A percentile compares a stretch with the other conserved stretches of the same genome.
phyloP scores from a whole-genome alignment of 73 alveolate species.

The Symbiodinium pilosum region DNA sequence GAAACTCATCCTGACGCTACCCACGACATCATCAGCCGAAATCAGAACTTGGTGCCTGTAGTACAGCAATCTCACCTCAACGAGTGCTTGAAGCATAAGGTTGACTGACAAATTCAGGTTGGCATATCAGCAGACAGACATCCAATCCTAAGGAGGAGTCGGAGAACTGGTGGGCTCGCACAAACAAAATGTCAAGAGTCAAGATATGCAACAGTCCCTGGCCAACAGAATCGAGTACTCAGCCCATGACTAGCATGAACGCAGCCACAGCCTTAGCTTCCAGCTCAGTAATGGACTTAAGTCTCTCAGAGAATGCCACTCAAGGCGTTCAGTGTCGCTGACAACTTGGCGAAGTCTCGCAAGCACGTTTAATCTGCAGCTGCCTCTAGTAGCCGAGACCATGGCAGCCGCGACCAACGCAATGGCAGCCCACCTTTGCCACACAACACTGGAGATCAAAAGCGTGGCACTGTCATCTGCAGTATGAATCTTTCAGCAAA shows the following conservation, averaged over 20 bases:
- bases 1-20: too few relatives aligned
- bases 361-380: background rate
- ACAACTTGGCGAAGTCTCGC: too few relatives aligned
- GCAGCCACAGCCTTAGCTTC: slow-evolving; percentile 82
- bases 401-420: slow-evolving; percentile 50
- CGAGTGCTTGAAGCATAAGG: background rate
- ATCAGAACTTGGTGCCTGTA: background rate
- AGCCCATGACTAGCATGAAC: slow-evolving; percentile 22
- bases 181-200: background rate
- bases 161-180: background rate
- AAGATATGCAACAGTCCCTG: too few relatives aligned
- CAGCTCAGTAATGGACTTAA: too few relatives aligned
- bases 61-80: slow-evolving; percentile 66
- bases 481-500: background rate
- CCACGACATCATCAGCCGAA: too few relatives aligned
- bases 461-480: background rate
- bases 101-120: background rate
- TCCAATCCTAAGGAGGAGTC: too few relatives aligned
- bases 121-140: background rate
- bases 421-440: slow-evolving; percentile 83
- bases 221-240: too few relatives aligned
- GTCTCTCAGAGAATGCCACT: too few relatives aligned
- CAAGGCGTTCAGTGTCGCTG: too few relatives aligned
- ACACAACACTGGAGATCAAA: background rate
- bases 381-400: background rate